Evolutionary conservation across 2,329 filamentous ascomycete species (phyloP).

Genomic region (Madurella mycetomatis): DNA sequence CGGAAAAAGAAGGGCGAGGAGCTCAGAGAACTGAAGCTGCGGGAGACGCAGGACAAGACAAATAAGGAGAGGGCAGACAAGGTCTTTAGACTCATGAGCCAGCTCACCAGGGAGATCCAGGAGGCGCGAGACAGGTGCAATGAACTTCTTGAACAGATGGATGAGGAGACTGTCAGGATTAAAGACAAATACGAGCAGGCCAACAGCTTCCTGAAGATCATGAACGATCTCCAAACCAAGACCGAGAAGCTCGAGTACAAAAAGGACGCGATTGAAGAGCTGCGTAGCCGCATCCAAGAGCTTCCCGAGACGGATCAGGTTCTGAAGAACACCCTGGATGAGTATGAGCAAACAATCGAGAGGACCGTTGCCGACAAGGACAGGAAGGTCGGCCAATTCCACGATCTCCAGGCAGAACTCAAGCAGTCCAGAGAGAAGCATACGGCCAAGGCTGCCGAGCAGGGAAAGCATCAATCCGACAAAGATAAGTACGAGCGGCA

Average conservation of each 20-base stretch:
- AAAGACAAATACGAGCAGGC: slow-evolving; percentile 68
- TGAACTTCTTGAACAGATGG: slow-evolving; percentile 55
- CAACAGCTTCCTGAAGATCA: slow-evolving; percentile 67
- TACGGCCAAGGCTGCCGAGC: slow-evolving; percentile 55
- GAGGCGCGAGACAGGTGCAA: slow-evolving; percentile 54
- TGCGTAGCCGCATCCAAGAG: slow-evolving; percentile 69
- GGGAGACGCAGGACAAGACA: slow-evolving; percentile 71
- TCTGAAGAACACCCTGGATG: slow-evolving; percentile 64
- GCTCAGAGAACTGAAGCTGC: slow-evolving; percentile 65
- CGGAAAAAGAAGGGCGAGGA: slow-evolving; percentile 78
- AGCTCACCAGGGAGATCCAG: slow-evolving; percentile 62
- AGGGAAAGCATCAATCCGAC: slow-evolving; percentile 77
- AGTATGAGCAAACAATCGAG: slow-evolving; percentile 72
- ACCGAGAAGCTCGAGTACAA: slow-evolving; percentile 68
- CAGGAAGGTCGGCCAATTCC: slow-evolving; percentile 59
- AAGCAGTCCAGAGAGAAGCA: slow-evolving; percentile 42
- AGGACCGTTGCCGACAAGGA: slow-evolving; percentile 62
- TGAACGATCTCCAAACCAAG: slow-evolving; percentile 72
- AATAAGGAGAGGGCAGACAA: slow-evolving; percentile 82
- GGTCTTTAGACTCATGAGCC: slow-evolving; percentile 58
- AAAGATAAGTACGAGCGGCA: slow-evolving; percentile 84
- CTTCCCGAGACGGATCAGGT: slow-evolving; percentile 73
- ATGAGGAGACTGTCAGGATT: slow-evolving; percentile 45
- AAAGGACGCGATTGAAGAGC: slow-evolving; percentile 63
- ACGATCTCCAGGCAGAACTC: slow-evolving; percentile 54